These are phyloP conservation scores for Neurospora pannonica DNA, from an alignment of 495 filamentous ascomycete genomes.

Conservation along the genomic window DNA sequence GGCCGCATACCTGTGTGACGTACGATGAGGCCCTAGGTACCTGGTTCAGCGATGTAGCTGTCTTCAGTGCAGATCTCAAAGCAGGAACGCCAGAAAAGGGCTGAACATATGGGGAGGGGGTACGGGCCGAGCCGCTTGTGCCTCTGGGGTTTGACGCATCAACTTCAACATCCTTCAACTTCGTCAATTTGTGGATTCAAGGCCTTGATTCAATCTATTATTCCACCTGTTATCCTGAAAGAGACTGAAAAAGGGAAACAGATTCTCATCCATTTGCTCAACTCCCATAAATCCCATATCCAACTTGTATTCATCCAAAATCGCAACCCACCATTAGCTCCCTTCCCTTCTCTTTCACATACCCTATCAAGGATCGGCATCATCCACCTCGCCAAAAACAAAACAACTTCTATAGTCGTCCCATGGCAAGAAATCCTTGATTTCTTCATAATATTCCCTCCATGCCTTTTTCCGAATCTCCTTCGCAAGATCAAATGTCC, in stretches of 20 bases:
- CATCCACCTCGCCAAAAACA: not conserved
- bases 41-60: no score
- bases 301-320: not conserved
- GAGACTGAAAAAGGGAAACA: no score
- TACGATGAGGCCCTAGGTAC: no score
- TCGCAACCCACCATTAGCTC: not conserved
- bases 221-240: no score
- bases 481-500: not conserved
- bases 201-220: not conserved
- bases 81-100: no score
- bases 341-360: not conserved
- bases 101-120: not conserved
- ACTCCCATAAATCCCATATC: no score
- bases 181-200: not conserved
- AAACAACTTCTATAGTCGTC: not conserved
- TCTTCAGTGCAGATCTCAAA: no score
- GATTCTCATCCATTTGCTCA: no score
- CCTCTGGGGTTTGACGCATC: not conserved
- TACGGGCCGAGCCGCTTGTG: not conserved
- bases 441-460: not conserved
- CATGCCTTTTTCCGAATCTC: not conserved
- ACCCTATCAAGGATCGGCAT: not conserved
- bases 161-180: not conserved
- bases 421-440: not conserved
- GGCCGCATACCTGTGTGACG: no score